These are phyloP conservation scores for Plectosphaerella sp. DNA, from an alignment of 2,329 filamentous ascomycete species.

Conservation along the genomic window DNA sequence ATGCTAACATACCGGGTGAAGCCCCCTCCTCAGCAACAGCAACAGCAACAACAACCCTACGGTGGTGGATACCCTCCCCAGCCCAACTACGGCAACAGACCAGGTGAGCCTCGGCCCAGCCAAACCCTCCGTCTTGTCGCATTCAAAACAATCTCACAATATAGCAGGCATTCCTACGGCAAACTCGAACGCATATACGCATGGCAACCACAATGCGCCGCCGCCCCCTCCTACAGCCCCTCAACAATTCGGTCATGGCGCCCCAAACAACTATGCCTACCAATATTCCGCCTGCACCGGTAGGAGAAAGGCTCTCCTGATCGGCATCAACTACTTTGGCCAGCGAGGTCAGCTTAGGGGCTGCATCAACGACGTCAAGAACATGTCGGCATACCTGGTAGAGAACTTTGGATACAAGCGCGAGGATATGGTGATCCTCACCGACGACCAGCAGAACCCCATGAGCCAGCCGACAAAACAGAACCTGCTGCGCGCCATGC, in stretches of 20 bases:
- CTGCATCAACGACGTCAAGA: slow-evolving; percentile 79
- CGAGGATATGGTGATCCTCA: slow-evolving; percentile 77
- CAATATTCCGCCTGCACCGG: slow-evolving; percentile 74
- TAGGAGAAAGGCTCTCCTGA: slow-evolving; percentile 67
- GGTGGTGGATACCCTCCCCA: slow-evolving; percentile 34
- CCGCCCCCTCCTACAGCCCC: slow-evolving; percentile 43
- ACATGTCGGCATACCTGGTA: slow-evolving; percentile 68
- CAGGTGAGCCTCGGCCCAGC: slow-evolving; percentile 30
- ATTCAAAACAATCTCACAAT: not conserved
- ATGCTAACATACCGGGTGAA: slow-evolving; percentile 18
- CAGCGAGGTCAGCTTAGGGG: slow-evolving; percentile 67
- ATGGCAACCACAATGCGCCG: slow-evolving; percentile 21
- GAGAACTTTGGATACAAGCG: slow-evolving; percentile 66
- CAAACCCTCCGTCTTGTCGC: not conserved
- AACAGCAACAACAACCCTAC: slow-evolving; percentile 22
- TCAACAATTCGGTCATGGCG: slow-evolving; percentile 63
- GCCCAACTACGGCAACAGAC: slow-evolving; percentile 43
- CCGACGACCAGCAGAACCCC: slow-evolving; percentile 68
- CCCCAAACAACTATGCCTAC: slow-evolving; percentile 65
- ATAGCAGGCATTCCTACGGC: slow-evolving; percentile 11
- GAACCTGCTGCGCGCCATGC: slow-evolving; percentile 71
- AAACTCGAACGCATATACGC: slow-evolving; percentile 21
- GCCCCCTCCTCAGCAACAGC: slow-evolving; percentile 31
- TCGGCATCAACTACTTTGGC: slow-evolving; percentile 79
- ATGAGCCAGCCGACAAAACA: slow-evolving; percentile 69